A percentile compares a stretch with the other conserved stretches of the same genome.
Conservation (phyloP, 139 green algal species). For the Closterium sp. region DNA sequence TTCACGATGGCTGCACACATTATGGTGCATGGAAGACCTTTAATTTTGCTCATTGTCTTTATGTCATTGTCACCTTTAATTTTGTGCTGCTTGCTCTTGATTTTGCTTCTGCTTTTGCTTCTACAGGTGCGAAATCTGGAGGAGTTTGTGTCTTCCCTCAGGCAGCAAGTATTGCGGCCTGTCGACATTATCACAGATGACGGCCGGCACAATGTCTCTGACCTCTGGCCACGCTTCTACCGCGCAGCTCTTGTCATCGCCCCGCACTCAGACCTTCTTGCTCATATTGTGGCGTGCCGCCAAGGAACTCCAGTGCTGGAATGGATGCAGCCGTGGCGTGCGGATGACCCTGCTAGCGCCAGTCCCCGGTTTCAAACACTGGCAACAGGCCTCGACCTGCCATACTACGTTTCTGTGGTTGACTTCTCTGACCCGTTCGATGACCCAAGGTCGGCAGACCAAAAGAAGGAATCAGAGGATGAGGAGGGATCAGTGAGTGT, state of each 20-base stretch:
- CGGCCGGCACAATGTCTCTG: constrained; percentile 1
- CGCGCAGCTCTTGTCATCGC: constrained; percentile 9
- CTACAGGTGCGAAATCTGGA: not conserved
- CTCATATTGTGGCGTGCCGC: constrained; percentile 32
- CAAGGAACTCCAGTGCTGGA: constrained; percentile 25
- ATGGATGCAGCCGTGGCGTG: constrained; percentile 37
- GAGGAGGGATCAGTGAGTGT: not conserved
- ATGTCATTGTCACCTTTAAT: too few relatives aligned
- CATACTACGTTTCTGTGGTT: constrained; percentile 33
- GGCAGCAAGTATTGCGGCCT: not conserved
- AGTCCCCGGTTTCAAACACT: constrained; percentile 12
- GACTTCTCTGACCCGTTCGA: constrained; percentile 1
- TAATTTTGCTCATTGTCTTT: too few relatives aligned
- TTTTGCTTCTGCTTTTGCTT: not conserved
- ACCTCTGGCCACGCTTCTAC: constrained; percentile 41
- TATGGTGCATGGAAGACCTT: too few relatives aligned
- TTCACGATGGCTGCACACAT: not conserved
- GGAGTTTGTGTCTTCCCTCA: not conserved
- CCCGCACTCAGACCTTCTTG: constrained; percentile 7
- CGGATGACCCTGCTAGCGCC: constrained; percentile 16
- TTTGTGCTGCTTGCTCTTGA: too few relatives aligned
- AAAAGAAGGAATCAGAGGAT: not conserved
- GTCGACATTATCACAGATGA: constrained; percentile 26
- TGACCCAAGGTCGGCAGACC: not conserved
- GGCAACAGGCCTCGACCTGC: constrained; percentile 9